phyloP scores from a whole-genome alignment of 805 yeast species.

The Kuraishia ogatae region DNA sequence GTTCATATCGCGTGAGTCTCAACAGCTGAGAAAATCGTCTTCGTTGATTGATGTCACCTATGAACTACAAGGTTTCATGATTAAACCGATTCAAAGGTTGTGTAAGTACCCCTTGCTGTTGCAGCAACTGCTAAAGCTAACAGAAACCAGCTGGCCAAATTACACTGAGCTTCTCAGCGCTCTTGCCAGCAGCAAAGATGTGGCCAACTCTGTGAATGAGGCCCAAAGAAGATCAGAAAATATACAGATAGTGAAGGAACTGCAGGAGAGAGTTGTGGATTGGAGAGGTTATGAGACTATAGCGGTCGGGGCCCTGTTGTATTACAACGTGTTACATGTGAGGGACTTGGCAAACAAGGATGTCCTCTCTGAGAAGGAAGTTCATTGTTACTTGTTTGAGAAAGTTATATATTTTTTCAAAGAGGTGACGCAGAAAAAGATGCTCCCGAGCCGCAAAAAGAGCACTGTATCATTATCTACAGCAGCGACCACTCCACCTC shows the following conservation, averaged over 20 bases:
- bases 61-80: slow-evolving; percentile 80
- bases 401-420: slow-evolving; percentile 52
- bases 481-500: slow-evolving; percentile 6
- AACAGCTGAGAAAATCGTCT: slow-evolving; percentile 45
- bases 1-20: slow-evolving; percentile 56
- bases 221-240: slow-evolving; percentile 91
- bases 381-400: slow-evolving; percentile 84
- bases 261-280: slow-evolving; percentile 69
- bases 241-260: slow-evolving; percentile 55
- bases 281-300: slow-evolving; percentile 85
- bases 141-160: slow-evolving; percentile 42
- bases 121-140: slow-evolving; percentile 61
- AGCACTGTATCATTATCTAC: slow-evolving; percentile 34
- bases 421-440: slow-evolving; percentile 31
- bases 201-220: slow-evolving; percentile 85
- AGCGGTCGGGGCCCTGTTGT: slow-evolving; percentile 79
- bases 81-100: slow-evolving; percentile 94
- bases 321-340: slow-evolving; percentile 63
- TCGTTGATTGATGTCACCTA: slow-evolving; percentile 70
- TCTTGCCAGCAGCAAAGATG: slow-evolving; percentile 64
- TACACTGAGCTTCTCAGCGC: slow-evolving; percentile 68
- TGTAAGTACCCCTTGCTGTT: slow-evolving; percentile 88
- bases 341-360: slow-evolving; percentile 44
- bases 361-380: slow-evolving; percentile 71
- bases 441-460: slow-evolving; percentile 40